Base-by-base conservation (phyloP, 2,329 filamentous ascomycete genomes). In the Diaporthe caulivora region DNA sequence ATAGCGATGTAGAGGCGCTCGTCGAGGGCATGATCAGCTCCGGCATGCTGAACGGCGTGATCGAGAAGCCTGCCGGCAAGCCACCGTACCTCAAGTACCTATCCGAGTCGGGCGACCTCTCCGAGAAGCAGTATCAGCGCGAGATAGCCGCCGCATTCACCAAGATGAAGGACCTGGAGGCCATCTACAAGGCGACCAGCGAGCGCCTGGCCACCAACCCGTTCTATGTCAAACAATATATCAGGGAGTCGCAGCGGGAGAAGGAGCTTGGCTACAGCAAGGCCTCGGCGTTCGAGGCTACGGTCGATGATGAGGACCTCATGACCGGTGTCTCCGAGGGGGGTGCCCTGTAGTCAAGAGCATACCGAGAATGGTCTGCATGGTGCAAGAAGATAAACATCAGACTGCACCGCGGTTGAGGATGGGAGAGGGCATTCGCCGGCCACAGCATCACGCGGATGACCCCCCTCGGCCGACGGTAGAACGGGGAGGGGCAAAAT, bases 301-400 rank as follows among this genome's bases (percentile, higher is more conserved):
- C 86, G 65, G 82, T 90, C 49, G 88, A 90, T 71, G 89, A 91
- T n/a, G 89, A 91, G 79, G 89, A 91, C 75, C 79, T 91, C 31
- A 91, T 91, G 89, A 86, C 85, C 17, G 88, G 85, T 21, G 71
- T 83, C 3, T 62, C 47, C 47, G 69, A 80, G 34, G 65, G 75
- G 18, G 75, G 73, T 29, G 53, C 21, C 15, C 9, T 73, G 55
- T 75, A 75, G 71, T 13, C 13, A 6, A 15, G 21, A 11, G 7
- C 8, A n/a, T 34, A 34, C 26, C 24, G 6, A 13, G 24, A 7
- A 18, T 4, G 49, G 34, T 2, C 5, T 34, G 10, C 11, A 18
- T 34, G 24, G n/a, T 21, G 3, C 18, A 24, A 26, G n/a, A 1
- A 17, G 5, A 2, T 13, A 17, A 17, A 6, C 6, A 40, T 13